Percentiles rank a stretch among this genome's conserved stretches.
phyloP scores from a whole-genome alignment of 495 filamentous ascomycete species.

The Hypomontagnella submonticulosa region DNA sequence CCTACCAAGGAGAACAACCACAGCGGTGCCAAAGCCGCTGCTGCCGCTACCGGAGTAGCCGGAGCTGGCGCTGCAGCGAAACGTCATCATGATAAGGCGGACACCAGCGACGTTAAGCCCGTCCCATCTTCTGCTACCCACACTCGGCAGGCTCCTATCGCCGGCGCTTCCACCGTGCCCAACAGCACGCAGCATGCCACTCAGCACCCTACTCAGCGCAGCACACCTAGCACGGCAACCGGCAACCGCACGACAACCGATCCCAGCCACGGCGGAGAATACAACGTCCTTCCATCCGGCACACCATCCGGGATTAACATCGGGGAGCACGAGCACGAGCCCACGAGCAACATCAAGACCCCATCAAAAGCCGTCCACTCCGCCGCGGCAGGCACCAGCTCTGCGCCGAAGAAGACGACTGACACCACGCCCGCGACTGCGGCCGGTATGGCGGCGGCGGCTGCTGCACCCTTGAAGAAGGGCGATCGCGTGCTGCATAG shows the following conservation, averaged over 20 bases:
- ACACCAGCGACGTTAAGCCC: neutral
- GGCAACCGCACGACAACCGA: slow-evolving; percentile 27
- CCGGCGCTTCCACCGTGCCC: neutral
- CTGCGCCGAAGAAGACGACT: slow-evolving; percentile 12
- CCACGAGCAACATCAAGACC: neutral
- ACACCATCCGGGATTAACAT: slow-evolving; percentile 47
- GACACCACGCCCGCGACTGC: slow-evolving; percentile 28
- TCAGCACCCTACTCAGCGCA: too few species aligned
- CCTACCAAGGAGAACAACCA: slow-evolving; percentile 8
- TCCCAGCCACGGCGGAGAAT: slow-evolving; percentile 38
- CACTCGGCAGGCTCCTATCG: neutral
- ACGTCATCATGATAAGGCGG: slow-evolving; percentile 3
- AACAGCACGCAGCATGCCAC: slow-evolving; percentile 10
- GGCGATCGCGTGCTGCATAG: slow-evolving; percentile 41
- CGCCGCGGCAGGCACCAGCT: slow-evolving; percentile 1
- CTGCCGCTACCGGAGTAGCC: slow-evolving; percentile 20
- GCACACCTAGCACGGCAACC: neutral
- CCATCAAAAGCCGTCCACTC: slow-evolving; percentile 18
- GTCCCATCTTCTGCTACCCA: neutral
- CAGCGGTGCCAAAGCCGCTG: slow-evolving; percentile 14
- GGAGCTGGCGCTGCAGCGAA: slow-evolving; percentile 25
- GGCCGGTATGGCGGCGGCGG: slow-evolving; percentile 34
- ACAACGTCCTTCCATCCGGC: slow-evolving; percentile 47
- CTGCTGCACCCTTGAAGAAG: neutral
- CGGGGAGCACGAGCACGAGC: slow-evolving; percentile 11